Percentiles rank a stretch among this genome's conserved stretches.
These are phyloP conservation scores for Botryotinia narcissicola DNA, from an alignment of 2,329 filamentous ascomycete genomes.

Conservation along the genomic window DNA sequence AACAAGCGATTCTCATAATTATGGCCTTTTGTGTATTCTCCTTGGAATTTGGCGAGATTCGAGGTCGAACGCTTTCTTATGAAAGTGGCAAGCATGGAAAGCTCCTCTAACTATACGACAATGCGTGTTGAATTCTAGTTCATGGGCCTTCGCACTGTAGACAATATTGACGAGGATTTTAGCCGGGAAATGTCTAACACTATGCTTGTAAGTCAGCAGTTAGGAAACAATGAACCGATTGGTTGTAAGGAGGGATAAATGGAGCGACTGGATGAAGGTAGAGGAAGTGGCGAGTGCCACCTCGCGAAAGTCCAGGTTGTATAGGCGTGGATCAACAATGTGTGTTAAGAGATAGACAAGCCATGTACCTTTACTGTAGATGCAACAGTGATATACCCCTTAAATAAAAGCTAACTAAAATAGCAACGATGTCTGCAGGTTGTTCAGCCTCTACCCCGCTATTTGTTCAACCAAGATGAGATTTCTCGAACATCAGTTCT, in stretches of 20 bases:
- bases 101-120: not conserved
- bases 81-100: not conserved
- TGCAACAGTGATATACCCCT: not conserved
- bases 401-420: not conserved
- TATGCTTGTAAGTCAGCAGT: not conserved
- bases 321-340: not conserved
- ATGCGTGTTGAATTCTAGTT: not conserved
- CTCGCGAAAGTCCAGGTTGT: not conserved
- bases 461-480: too few species aligned
- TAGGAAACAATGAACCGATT: not conserved
- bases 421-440: not conserved
- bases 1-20: conserved; percentile 64
- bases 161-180: not conserved
- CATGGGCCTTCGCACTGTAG: too few species aligned
- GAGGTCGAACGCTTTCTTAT: not conserved
- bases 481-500: too few species aligned
- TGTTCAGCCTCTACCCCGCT: too few species aligned
- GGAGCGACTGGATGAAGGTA: not conserved
- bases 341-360: not conserved
- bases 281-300: not conserved
- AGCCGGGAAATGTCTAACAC: not conserved
- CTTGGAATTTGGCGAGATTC: not conserved
- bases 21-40: not conserved
- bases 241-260: not conserved
- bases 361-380: not conserved